These are phyloP conservation scores for Fusarium pilosicola DNA, from an alignment of 2,329 filamentous ascomycete genomes.

Conservation along the genomic window DNA sequence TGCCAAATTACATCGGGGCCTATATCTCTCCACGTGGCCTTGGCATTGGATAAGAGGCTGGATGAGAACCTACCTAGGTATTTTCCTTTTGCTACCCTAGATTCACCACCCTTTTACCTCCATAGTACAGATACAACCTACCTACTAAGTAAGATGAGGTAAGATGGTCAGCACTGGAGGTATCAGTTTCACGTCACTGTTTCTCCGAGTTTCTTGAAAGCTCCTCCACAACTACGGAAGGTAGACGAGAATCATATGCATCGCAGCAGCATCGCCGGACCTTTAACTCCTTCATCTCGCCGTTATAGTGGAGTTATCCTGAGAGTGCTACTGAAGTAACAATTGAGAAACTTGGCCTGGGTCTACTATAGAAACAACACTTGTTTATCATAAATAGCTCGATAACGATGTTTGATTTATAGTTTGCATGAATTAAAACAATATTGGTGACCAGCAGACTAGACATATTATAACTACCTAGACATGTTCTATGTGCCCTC, in stretches of 20 bases:
- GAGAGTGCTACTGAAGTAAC: not conserved
- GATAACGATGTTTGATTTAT: not conserved
- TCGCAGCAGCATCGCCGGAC: slow-evolving; percentile 1
- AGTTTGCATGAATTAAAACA: not conserved
- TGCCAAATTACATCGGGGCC: not conserved
- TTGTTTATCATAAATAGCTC: not conserved
- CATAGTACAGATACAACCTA: not conserved
- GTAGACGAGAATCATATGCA: not conserved
- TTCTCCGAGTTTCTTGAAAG: not conserved
- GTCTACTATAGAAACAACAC: not conserved
- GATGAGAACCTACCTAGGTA: not conserved
- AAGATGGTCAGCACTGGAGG: not conserved
- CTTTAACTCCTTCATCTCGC: slow-evolving; percentile 6
- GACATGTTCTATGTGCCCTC: not conserved
- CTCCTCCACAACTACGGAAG: not conserved
- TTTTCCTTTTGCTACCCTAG: not conserved
- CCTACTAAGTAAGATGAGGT: not conserved
- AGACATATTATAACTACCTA: not conserved
- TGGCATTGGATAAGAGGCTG: slow-evolving; percentile 33
- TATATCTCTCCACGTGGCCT: slow-evolving; percentile 38
- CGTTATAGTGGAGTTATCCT: not conserved
- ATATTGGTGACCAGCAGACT: not conserved
- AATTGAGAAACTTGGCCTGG: not conserved
- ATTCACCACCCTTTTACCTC: not conserved
- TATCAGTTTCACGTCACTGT: not conserved